phyloP scores from a whole-genome alignment of 257 asterid genomes.

The Nicotiana benthamiana region DNA sequence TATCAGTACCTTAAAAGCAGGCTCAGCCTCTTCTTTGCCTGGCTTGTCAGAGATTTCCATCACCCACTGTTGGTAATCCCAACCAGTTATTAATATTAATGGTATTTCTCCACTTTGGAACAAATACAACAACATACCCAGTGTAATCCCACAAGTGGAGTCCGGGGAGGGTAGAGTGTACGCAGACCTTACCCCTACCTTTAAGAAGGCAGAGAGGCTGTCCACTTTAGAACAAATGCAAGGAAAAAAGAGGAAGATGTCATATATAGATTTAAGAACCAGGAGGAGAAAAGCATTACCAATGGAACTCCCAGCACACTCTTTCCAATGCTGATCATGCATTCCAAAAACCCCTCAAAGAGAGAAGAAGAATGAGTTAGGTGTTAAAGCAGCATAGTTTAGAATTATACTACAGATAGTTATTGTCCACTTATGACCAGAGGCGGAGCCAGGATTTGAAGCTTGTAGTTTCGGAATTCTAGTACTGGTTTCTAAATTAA shows the following conservation, averaged over 20 bases:
- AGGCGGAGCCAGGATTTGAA: too few species aligned
- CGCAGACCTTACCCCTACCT: too few species aligned
- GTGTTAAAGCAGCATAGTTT: neutral
- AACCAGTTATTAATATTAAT: neutral
- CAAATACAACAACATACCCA: neutral
- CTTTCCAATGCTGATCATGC: conserved; percentile 47
- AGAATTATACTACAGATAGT: neutral
- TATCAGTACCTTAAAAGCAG: conserved; percentile 49
- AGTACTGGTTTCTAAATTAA: too few species aligned
- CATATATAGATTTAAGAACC: neutral
- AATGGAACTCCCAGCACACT: conserved; percentile 51
- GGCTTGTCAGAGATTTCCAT: conserved; percentile 58
- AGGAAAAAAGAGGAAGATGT: neutral
- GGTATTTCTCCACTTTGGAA: neutral
- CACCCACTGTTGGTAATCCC: conserved; percentile 36
- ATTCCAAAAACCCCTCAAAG: conserved; percentile 22
- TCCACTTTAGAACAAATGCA: neutral
- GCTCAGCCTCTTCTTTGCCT: conserved; percentile 49
- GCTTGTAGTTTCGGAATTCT: too few species aligned
- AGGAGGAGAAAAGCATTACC: conserved; percentile 30
- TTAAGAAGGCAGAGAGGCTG: too few species aligned
- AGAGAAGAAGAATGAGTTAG: conserved; percentile 27
- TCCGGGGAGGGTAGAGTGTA: too few species aligned
- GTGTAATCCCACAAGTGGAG: too few species aligned
- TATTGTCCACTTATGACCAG: too few species aligned